These are phyloP conservation scores for Jatropha curcas DNA, from an alignment of 345 rosid genomes.

Conservation along the genomic window DNA sequence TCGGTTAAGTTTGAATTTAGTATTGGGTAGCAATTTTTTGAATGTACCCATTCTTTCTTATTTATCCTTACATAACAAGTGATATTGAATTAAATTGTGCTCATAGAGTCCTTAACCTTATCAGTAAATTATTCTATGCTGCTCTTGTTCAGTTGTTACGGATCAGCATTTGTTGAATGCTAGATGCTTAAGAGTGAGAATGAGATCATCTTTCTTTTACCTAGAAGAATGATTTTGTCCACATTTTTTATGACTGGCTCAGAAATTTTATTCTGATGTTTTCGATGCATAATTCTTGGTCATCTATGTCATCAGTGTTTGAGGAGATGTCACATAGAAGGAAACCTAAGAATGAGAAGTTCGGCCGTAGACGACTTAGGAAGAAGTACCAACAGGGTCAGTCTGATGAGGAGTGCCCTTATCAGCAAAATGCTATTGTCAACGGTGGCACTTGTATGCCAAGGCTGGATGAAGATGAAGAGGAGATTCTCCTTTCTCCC, in stretches of 20 bases:
- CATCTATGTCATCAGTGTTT: constrained; percentile 3
- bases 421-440: constrained; percentile 16
- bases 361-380: constrained; percentile 38
- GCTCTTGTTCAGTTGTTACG: neutral
- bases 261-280: constrained; percentile 3
- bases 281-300: constrained; percentile 7
- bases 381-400: constrained; percentile 47
- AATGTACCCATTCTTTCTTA: no score
- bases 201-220: neutral
- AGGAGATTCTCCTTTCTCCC: constrained; percentile 26
- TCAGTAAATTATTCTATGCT: neutral
- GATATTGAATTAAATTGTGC: neutral
- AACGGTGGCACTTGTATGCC: constrained; percentile 15
- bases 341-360: constrained; percentile 28
- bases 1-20: no score
- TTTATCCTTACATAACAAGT: no score
- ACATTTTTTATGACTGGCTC: neutral
- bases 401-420: constrained; percentile 44
- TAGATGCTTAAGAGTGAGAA: neutral
- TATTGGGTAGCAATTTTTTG: no score
- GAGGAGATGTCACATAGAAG: constrained; percentile 29
- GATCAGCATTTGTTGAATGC: neutral
- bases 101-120: neutral
- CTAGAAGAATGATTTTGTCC: neutral
- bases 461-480: constrained; percentile 34